Percentiles rank a stretch among this genome's conserved stretches.
These are phyloP conservation scores for Ustilago bromivora DNA, from an alignment of 1,284 basidiomycete genomes.

Conservation along the genomic window DNA sequence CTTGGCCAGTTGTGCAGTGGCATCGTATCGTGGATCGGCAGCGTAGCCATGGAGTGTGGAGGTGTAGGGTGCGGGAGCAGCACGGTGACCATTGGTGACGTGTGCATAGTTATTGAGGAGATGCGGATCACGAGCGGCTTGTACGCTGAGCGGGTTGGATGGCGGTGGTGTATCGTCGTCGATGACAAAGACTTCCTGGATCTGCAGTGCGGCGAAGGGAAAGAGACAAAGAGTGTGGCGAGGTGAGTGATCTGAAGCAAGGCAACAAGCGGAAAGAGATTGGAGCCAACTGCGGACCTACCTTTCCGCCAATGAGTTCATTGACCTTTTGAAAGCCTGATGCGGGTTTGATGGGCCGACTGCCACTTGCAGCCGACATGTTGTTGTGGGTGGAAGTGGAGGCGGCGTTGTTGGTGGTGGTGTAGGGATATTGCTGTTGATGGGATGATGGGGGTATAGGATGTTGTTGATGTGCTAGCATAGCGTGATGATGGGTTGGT, in stretches of 20 bases:
- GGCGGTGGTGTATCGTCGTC: conserved; percentile 58
- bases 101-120: conserved; percentile 47
- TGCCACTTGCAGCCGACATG: conserved; percentile 43
- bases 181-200: conserved; percentile 59
- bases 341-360: conserved; percentile 30
- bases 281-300: conserved; percentile 22
- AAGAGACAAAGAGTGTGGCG: neutral
- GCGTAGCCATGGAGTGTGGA: conserved; percentile 28
- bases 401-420: conserved; percentile 4
- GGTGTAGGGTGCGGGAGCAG: conserved; percentile 15
- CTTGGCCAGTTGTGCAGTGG: conserved; percentile 30
- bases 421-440: conserved; percentile 27
- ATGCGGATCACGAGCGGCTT: conserved; percentile 43
- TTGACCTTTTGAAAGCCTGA: conserved; percentile 53
- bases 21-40: conserved; percentile 32
- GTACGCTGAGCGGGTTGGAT: conserved; percentile 48
- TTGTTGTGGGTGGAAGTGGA: conserved; percentile 8
- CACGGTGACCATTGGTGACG: conserved; percentile 32
- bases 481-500: conserved; percentile 17
- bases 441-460: conserved; percentile 28
- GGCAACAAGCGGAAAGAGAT: neutral
- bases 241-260: too few relatives aligned
- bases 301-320: conserved; percentile 61
- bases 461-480: conserved; percentile 52
- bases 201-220: conserved; percentile 17